phyloP scores from a whole-genome alignment of 2,329 filamentous ascomycete genomes.

The Botryosphaeria agaves region DNA sequence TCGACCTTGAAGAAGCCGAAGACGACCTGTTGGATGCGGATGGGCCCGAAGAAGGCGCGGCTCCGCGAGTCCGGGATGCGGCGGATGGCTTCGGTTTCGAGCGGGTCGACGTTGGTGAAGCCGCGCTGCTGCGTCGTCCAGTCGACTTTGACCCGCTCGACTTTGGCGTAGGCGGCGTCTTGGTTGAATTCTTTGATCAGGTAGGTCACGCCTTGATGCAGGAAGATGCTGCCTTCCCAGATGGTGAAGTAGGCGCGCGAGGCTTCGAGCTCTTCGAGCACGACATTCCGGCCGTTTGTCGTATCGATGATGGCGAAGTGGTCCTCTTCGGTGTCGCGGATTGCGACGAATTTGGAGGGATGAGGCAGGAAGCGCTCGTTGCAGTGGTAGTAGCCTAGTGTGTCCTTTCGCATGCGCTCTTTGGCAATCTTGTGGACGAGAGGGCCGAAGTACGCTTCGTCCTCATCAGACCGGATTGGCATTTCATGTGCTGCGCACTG shows the following conservation, averaged over 20 bases:
- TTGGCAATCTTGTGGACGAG: constrained; percentile 53
- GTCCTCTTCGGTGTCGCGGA: constrained; percentile 78
- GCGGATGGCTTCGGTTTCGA: constrained; percentile 79
- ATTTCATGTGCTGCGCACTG: constrained; percentile 94
- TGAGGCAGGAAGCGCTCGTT: constrained; percentile 74
- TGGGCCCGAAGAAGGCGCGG: constrained; percentile 68
- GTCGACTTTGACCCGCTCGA: constrained; percentile 77
- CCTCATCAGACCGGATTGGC: constrained; percentile 66
- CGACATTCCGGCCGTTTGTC: constrained; percentile 62
- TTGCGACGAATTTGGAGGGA: constrained; percentile 68
- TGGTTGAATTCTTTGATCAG: constrained; percentile 78
- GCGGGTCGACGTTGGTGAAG: constrained; percentile 83
- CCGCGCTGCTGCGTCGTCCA: constrained; percentile 92
- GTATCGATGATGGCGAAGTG: constrained; percentile 89
- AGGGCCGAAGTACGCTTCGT: constrained; percentile 62
- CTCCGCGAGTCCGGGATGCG: constrained; percentile 45
- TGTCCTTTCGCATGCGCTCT: constrained; percentile 57
- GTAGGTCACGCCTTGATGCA: constrained; percentile 90
- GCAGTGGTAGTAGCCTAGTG: constrained; percentile 74
- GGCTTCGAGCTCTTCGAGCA: constrained; percentile 91
- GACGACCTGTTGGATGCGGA: constrained; percentile 74
- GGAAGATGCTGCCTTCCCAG: constrained; percentile 91
- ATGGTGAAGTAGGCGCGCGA: constrained; percentile 90
- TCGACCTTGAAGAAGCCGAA: constrained; percentile 99
- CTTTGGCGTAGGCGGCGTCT: constrained; percentile 66